Base-by-base conservation (phyloP, 176 grass and related monocot genomes). In the Oryza nivara region DNA sequence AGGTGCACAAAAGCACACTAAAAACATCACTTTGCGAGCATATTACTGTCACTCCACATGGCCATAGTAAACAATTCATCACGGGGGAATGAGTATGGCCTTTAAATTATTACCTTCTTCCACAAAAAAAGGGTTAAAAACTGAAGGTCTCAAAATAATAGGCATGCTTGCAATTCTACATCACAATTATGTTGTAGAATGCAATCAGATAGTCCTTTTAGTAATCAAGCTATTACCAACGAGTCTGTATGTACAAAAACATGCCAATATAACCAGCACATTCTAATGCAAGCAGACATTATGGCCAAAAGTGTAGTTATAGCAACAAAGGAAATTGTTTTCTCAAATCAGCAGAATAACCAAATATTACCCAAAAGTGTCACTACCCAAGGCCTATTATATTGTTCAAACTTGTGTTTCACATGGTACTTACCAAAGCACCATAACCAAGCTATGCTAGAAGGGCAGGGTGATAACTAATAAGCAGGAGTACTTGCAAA, bases 241-340 rank as follows among this genome's bases (percentile, higher is more conserved):
- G 45, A 75, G 15, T 87, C 73, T 68, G 40, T 22, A 68, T 34
- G 25, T 52, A 75, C 15, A 60, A 76, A 20, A 58, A 7, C 15
- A 20, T 19, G 52, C 6, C 5, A 58, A 58, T 20, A 20, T 0
- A 20, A 58, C 52, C 58, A 23, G n/a, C n/a, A 63, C n/a, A 63
- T 63, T 23, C 22, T 10, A 63, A 11, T 61, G 56, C 11, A 61
- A 22, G 20, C 5, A 61, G n/a, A 61, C 51, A 61, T 61, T 61
- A 61, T 61, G 56, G 56, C 20, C 20, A 61, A 22, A 56, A 56
- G 4, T 19, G 51, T 56, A 56, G 6, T 19, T 56, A 16, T 56
- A 56, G 17, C 5, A 56, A n/a, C 56, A 60, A 22, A 61, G 0
- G 17, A 61, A 54, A 61, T 61, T 61, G 17, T 1, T 61, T 61